These are phyloP conservation scores for Rhododendron williamsianum DNA, from an alignment of 148 eudicot species.

Conservation along the genomic window DNA sequence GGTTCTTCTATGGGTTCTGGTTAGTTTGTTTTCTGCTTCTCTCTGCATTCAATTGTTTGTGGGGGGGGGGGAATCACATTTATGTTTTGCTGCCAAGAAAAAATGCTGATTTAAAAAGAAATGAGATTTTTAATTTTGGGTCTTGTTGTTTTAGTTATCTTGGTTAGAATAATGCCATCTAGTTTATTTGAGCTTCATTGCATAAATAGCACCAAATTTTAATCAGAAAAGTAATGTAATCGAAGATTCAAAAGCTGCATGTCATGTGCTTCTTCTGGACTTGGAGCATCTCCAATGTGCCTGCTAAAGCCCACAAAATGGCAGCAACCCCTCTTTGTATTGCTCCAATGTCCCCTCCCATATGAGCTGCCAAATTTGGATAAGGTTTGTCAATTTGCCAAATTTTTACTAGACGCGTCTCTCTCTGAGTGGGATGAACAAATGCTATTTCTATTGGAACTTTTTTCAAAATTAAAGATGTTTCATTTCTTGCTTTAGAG, in stretches of 20 bases:
- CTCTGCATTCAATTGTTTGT: background rate
- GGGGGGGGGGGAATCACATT: background rate
- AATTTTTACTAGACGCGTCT: background rate
- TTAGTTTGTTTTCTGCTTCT: slow-evolving; percentile 24
- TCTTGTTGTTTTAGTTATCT: background rate
- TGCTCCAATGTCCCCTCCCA: background rate
- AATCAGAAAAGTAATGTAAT: background rate
- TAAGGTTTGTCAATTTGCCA: background rate
- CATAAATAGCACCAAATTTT: background rate
- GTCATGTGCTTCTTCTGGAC: background rate
- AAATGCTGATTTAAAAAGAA: background rate
- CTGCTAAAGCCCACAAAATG: background rate
- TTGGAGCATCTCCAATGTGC: background rate
- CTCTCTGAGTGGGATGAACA: background rate
- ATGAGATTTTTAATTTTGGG: no score
- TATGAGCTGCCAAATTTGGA: background rate
- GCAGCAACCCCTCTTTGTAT: background rate
- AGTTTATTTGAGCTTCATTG: background rate
- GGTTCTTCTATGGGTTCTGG: slow-evolving; percentile 62
- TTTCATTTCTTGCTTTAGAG: background rate
- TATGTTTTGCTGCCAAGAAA: slow-evolving; percentile 9
- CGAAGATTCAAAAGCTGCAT: background rate
- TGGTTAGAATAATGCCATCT: background rate
- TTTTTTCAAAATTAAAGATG: background rate
- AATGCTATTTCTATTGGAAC: background rate